Base-by-base conservation (phyloP, 2,329 filamentous ascomycete genomes). In the Fusarium sp. region DNA sequence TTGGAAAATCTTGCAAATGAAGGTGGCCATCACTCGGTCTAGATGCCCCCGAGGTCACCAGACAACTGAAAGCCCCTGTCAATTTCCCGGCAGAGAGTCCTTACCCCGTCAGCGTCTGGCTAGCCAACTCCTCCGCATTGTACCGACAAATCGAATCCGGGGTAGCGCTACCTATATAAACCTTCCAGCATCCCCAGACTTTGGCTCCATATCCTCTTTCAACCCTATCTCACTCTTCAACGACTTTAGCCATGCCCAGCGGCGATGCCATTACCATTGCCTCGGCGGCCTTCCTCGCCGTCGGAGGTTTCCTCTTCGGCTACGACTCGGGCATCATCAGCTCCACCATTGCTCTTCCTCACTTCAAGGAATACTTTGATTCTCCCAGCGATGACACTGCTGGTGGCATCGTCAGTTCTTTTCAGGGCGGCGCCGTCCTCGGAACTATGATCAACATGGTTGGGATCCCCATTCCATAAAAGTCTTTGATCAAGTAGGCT, bases 241-340 rank as follows among this genome's bases (percentile, higher is more conserved):
- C 41, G 41, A 45, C 41, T 22, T n/a, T 13, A 45, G 41, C 41
- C 48, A 73, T 73, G 71, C 64, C 57, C 11, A 68, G 65, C 7
- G 71, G 71, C 31, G 57, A 67, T 20, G 45, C 58, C 50, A 64
- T 71, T 43, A 77, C 43, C 50, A 65, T 79, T 41, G 62, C 71
- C 68, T 78, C 76, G 8, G 78, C 76, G 57, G 73, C 71, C 65
- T 80, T 80, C 50, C 45, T 79, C 35, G 77, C 76, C 29, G 69
- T 79, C 20, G 78, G 78, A 48, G 78, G 78, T 64, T 80, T 80
- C 62, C 74, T 80, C 11, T 80, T 87, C 59, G 86, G 86, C 27
- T 88, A 87, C 77, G 86, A 88, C 67, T 86, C 84, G 2, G 85
- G 85, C 41, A 83, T 88, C 41, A 81, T 87, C 54, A 85, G 83